Evolutionary conservation across 192 early-diverging fungal species (phyloP), one percentile per base, ranked within the genome.

Genomic region (Podila epigama): DNA sequence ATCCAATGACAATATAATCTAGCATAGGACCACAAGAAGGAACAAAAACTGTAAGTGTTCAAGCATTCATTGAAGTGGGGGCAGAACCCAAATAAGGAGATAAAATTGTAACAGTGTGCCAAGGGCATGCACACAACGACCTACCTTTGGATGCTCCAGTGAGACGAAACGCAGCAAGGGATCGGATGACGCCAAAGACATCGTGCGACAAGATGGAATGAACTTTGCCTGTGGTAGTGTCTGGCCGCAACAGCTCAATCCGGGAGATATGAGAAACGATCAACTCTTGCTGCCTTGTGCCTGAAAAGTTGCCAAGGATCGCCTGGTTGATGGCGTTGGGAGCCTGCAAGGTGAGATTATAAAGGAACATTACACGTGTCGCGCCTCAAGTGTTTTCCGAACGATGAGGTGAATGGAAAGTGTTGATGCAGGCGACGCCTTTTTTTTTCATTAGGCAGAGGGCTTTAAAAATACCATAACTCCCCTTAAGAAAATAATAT

Each of bases 1-100:
- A 90, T 15, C 89, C 93, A 35, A 98, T 82, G 7, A 96, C 89
- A 39, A 99, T 81, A 66, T 95, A 94, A 86, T 99, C 97, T 95
- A 75, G 7, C 41, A 53, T 10, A 59, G 10, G 42, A 48, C 37
- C 15, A 9, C n/a, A n/a, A n/a, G n/a, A n/a, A 58, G 25, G 39
- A 7, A 27, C 31, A 54, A 51, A 22, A 22, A 9, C 20, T 18
- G 6, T 22, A 48, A 48, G 25, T 18, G 8, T 44, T n/a, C 16
- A 13, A 32, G 9, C 51, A 2, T 15, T 1, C 13, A 52, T 1
- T 20, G 15, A 52, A 52, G 18, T 22, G 51, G 18, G 16, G 51
- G 5, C 41, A 42, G 18, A 52, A 3, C 25, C 25, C 1, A 16
- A 51, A 54, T 28, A 27, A 48, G 39, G n/a, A n/a, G n/a, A n/a